Percentiles rank a stretch among this genome's conserved stretches.
Evolutionary conservation across 202 grass and related monocot species (phyloP).

Genomic region (Carex sylvatica): DNA sequence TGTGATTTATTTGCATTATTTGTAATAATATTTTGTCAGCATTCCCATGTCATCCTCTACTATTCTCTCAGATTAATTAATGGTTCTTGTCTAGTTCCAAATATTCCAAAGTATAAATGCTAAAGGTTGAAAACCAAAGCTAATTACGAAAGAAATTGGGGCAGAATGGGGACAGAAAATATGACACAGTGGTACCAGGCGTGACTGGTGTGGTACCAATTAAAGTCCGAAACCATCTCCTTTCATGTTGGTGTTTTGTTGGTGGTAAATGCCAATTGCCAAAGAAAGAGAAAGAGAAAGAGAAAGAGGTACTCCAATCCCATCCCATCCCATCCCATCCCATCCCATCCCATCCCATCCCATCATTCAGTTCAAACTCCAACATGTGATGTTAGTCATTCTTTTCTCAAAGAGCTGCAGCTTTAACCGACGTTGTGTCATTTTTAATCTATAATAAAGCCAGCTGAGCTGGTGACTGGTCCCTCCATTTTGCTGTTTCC

Average conservation of each 20-base stretch:
- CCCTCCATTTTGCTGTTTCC: slow-evolving; percentile 22
- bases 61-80: background rate
- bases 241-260: background rate
- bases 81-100: background rate
- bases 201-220: slow-evolving; percentile 17
- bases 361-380: slow-evolving; percentile 16
- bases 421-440: slow-evolving; percentile 27
- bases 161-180: background rate
- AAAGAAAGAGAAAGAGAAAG: background rate
- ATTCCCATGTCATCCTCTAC: no score
- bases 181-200: background rate
- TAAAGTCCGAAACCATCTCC: slow-evolving; percentile 2
- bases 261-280: slow-evolving; percentile 20
- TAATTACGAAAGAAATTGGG: background rate
- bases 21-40: no score
- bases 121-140: background rate
- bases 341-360: background rate
- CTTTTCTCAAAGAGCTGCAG: slow-evolving; percentile 21
- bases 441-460: slow-evolving; percentile 30
- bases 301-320: no score
- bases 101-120: slow-evolving; percentile 13
- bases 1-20: no score
- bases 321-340: background rate
- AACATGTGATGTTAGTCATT: slow-evolving; percentile 19
- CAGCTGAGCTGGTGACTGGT: no score